Base-by-base conservation (phyloP, 768 basidiomycete genomes). In the Thelephora ganbajun region DNA sequence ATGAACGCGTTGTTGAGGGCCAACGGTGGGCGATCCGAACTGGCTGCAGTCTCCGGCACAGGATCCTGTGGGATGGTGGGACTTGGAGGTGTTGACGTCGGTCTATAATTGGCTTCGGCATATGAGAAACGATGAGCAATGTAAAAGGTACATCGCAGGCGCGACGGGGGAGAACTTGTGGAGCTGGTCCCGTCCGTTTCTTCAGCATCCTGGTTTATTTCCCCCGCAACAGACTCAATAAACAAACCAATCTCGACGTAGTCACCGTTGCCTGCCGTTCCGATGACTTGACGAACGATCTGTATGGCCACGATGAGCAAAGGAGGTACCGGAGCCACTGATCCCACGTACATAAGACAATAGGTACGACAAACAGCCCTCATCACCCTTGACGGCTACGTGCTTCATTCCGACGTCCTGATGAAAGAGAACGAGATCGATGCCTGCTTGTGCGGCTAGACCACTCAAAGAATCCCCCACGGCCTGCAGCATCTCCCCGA, bases 401-500 rank as follows among this genome's bases (percentile, higher is more conserved):
- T 92, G 88, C 66, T 85, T 86, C 70, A 96, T 71, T 18, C 82
- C 83, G 18, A 84, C 80, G 60, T 94, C 91, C 16, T 81, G 85
- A 56, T 97, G 91, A 60, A 83, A 93, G 11, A 96, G 66, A 14
- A 94, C 89, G 53, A 97, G 67, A 61, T 97, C 92, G 30, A 92
- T 87, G n/a, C 82, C 85, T 44, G 69, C 74, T 56, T 86, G 77
- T 4, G 89, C 82, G 33, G 88, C 88, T 36, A 79, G 70, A 11
- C 90, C 92, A 57, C 88, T 82, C 50, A 94, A 63, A 12, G 83
- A 77, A 65, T 97, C 92, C 9, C 89, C 91, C 7, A 91, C 80
- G 58, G 76, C 82, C 64, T 96, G 93, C 54, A 94, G 59, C 66
- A 88, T 69, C 61, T 97, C 92, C 19, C 87, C 92, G 35, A 96